Evolutionary conservation across 768 basidiomycete genomes (phyloP).

Genomic region (Termitomyces sp.): DNA sequence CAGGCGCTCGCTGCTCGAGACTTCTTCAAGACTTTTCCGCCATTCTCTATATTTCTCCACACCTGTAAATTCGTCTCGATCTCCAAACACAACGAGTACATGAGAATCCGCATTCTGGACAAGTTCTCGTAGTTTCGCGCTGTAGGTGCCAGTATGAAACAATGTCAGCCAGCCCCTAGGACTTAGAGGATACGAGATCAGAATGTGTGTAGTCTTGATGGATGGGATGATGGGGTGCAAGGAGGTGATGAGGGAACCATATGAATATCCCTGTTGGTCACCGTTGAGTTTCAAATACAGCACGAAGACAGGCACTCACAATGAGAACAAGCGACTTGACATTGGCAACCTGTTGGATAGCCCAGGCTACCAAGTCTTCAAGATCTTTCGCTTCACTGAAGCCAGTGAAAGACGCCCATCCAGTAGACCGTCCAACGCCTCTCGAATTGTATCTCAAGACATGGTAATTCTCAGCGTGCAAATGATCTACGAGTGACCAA

Average conservation of each 20-base stretch:
- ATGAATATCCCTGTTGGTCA: constrained; percentile 71
- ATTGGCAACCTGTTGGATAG: constrained; percentile 38
- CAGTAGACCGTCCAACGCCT: constrained; percentile 72
- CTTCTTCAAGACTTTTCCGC: constrained; percentile 39
- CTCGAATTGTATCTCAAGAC: constrained; percentile 76
- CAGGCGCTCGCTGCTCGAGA: constrained; percentile 19
- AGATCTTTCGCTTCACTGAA: constrained; percentile 70
- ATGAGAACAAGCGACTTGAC: constrained; percentile 56
- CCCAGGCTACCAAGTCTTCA: constrained; percentile 58
- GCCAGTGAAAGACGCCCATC: constrained; percentile 74
- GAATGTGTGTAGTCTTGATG: constrained; percentile 60
- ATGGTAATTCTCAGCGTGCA: constrained; percentile 49
- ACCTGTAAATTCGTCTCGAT: constrained; percentile 70
- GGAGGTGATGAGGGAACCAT: constrained; percentile 74
- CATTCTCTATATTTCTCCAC: constrained; percentile 53
- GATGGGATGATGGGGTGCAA: constrained; percentile 54
- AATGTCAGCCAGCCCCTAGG: constrained; percentile 67
- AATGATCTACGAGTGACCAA: constrained; percentile 34
- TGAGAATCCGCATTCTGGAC: constrained; percentile 43
- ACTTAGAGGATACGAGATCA: constrained; percentile 77
- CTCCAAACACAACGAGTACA: constrained; percentile 66
- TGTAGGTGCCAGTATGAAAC: constrained; percentile 60
- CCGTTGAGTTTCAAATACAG: constrained; percentile 6
- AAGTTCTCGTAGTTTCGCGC: constrained; percentile 47
- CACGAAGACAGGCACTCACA: constrained; percentile 39